phyloP scores from a whole-genome alignment of 2,329 filamentous ascomycete species.

The Pseudogymnoascus sp. region DNA sequence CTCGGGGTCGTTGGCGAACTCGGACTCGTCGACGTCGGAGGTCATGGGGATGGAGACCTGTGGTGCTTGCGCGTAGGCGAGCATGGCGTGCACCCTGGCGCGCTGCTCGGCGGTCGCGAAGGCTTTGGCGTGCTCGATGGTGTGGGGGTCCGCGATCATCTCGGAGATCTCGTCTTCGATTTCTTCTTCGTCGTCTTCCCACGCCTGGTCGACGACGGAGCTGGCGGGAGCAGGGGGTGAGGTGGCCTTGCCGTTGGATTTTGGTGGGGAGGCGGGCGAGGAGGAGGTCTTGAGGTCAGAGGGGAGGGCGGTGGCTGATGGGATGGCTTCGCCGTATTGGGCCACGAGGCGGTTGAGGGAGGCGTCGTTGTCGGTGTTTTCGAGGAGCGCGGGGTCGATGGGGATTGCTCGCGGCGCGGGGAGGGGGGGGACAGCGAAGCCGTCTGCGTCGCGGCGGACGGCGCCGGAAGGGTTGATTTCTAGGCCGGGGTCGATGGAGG shows the following conservation, averaged over 20 bases:
- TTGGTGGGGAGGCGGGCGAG: slow-evolving; percentile 1
- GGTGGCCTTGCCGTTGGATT: slow-evolving; percentile 16
- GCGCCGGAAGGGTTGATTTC: slow-evolving; percentile 22
- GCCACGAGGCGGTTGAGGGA: slow-evolving; percentile 17
- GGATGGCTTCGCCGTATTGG: neutral
- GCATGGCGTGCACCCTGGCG: slow-evolving; percentile 46
- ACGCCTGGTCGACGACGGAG: slow-evolving; percentile 41
- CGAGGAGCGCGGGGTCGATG: slow-evolving; percentile 35
- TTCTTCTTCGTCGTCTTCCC: slow-evolving; percentile 49
- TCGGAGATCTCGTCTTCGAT: slow-evolving; percentile 65
- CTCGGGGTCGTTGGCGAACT: slow-evolving; percentile 86
- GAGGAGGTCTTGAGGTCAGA: slow-evolving; percentile 7
- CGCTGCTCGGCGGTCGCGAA: slow-evolving; percentile 52
- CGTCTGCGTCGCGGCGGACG: slow-evolving; percentile 54
- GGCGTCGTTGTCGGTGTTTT: slow-evolving; percentile 17
- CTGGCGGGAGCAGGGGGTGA: slow-evolving; percentile 19
- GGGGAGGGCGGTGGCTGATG: no score
- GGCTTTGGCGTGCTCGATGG: slow-evolving; percentile 47
- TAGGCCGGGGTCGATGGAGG: slow-evolving; percentile 13
- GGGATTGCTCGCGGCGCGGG: slow-evolving; percentile 28
- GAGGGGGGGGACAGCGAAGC: slow-evolving; percentile 55
- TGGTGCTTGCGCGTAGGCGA: slow-evolving; percentile 42
- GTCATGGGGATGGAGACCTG: slow-evolving; percentile 47
- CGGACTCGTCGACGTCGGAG: slow-evolving; percentile 64
- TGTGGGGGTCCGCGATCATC: slow-evolving; percentile 57